A percentile compares a stretch with the other conserved stretches of the same genome.
phyloP scores from a whole-genome alignment of 2,329 filamentous ascomycete species.

The Salinomyces thailandicus region DNA sequence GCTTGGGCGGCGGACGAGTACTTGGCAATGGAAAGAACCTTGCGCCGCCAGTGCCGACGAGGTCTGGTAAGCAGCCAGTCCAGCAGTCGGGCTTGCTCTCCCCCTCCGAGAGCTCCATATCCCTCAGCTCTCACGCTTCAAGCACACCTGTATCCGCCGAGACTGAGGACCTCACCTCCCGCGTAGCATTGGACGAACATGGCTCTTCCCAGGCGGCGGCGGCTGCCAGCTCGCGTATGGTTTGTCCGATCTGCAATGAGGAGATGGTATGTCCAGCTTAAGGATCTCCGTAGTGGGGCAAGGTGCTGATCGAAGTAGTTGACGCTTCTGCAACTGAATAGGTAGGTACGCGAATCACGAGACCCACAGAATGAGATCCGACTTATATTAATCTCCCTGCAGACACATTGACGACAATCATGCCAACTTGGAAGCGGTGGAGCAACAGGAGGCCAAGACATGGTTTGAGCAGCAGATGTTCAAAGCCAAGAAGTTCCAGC shows the following conservation, averaged over 20 bases:
- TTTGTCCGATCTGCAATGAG: slow-evolving; percentile 96
- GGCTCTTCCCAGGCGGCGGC: slow-evolving; percentile 45
- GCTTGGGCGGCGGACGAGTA: slow-evolving; percentile 80
- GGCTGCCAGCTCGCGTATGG: slow-evolving; percentile 55
- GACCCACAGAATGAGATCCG: not conserved
- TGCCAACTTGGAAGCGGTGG: slow-evolving; percentile 75
- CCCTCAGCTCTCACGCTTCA: slow-evolving; percentile 65
- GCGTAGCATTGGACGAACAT: slow-evolving; percentile 60
- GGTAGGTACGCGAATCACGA: slow-evolving; percentile 34
- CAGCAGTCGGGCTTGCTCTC: slow-evolving; percentile 42
- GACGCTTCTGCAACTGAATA: slow-evolving; percentile 84
- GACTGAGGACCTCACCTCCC: slow-evolving; percentile 67
- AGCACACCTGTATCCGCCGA: slow-evolving; percentile 57
- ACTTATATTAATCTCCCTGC: slow-evolving; percentile 10
- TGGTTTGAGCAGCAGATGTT: slow-evolving; percentile 94
- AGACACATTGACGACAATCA: slow-evolving; percentile 81
- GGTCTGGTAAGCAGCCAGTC: slow-evolving; percentile 9
- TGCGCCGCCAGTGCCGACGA: slow-evolving; percentile 48
- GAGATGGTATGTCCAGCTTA: slow-evolving; percentile 61
- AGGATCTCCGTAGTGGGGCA: not conserved
- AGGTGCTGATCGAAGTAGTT: slow-evolving; percentile 45
- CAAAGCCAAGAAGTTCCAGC: slow-evolving; percentile 88
- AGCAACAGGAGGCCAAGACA: slow-evolving; percentile 89
- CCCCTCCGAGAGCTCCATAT: slow-evolving; percentile 62
- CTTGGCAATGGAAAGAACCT: slow-evolving; percentile 78